Evolutionary conservation across 148 eudicot genomes (phyloP), one percentile per base, ranked within the genome.

Genomic region (Spergularia marina): DNA sequence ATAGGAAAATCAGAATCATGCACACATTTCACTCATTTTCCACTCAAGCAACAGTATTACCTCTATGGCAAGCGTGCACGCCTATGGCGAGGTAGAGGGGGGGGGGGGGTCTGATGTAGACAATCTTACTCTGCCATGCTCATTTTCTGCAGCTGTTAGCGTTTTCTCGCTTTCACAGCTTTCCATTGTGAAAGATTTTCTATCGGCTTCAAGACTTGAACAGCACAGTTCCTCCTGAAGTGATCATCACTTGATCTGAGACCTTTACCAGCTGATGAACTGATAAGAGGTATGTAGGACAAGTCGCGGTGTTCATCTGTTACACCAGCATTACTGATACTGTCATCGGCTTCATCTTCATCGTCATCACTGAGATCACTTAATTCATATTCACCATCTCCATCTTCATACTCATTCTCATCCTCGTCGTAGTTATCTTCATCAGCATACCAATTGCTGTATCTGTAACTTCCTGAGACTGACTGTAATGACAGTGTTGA

Each of bases 131-230:
- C n/a, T 23, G 34, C 44, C 25, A 20, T 47, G n/a, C 58, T 25
- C 20, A 65, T 14, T 53, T 20, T 25, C 16, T 17, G 56, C 10
- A 73, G 52, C 47, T n/a, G 12, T 30, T 71, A 75, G 36, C 78
- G 25, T 75, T 65, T 83, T 73, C 78, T 87, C 17, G 82, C 85
- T 82, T 89, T 89, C 12, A 91, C 39, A 21, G 84, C 79, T 78
- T 85, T 89, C 97, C 93, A 91, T 40, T 91, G 93, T 12, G 83
- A 76, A 40, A 89, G 76, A 79, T 91, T 87, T 81, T 89, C 91
- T 73, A 91, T 83, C 51, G 91, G 97, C 71, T 85, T 85, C 77
- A 91, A 84, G 79, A 91, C 91, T 52, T 90, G 84, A 52, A 76
- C 79, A 65, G 72, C 85, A 68, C 82, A 82, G n/a, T 69, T 80